phyloP scores from a whole-genome alignment of 1,284 basidiomycete species.

The Paramarasmius palmivorus region DNA sequence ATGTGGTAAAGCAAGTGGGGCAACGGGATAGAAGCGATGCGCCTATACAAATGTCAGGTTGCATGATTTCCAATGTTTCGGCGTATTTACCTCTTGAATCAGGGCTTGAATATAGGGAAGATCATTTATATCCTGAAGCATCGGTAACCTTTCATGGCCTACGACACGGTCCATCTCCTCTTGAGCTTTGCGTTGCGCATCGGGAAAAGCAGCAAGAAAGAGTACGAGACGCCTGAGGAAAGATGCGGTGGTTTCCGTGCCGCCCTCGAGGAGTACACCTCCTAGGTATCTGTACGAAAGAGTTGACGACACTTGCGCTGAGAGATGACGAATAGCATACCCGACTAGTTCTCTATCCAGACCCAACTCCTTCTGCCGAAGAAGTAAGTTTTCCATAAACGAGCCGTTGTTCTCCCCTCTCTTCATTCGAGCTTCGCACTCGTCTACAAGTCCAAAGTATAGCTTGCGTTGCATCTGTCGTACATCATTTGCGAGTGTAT shows the following conservation, averaged over 20 bases:
- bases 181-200: conserved; percentile 25
- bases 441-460: conserved; percentile 16
- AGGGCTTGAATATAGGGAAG: conserved; percentile 30
- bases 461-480: conserved; percentile 21
- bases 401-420: conserved; percentile 10
- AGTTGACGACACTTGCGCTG: neutral
- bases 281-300: conserved; percentile 19
- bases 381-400: conserved; percentile 10
- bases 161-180: conserved; percentile 29
- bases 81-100: conserved; percentile 21
- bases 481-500: conserved; percentile 17
- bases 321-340: conserved; percentile 2
- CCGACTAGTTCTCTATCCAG: conserved; percentile 9
- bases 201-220: conserved; percentile 20
- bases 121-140: conserved; percentile 22
- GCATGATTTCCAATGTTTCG: neutral
- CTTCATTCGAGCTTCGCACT: conserved; percentile 10
- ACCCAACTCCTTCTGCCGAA: conserved; percentile 8
- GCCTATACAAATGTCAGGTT: conserved; percentile 14
- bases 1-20: conserved; percentile 19
- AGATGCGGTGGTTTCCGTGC: conserved; percentile 18
- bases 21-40: conserved; percentile 22
- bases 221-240: conserved; percentile 18
- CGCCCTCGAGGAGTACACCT: conserved; percentile 21
- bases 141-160: conserved; percentile 22